Base-by-base conservation (phyloP, 2,329 filamentous ascomycete genomes). In the Sporothrix pseudoabietina region DNA sequence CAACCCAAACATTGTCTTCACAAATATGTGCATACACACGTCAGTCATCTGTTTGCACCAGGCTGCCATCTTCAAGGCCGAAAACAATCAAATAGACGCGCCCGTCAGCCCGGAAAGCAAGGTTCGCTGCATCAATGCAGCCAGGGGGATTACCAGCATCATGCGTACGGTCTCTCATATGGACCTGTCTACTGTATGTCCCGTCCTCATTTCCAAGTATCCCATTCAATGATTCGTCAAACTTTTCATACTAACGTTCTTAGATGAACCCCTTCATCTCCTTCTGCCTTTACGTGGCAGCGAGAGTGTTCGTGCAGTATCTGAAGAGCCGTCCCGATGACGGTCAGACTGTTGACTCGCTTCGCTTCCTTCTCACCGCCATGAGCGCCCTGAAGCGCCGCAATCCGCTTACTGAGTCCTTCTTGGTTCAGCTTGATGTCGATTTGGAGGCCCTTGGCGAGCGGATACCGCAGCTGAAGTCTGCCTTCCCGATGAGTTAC, bases 21-120 rank as follows among this genome's bases (percentile, higher is more conserved):
- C 92, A 73, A 98, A 98, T 78, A 97, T 99, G 94, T 94, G 93
- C 79, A 94, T 99, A 44, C 94, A 98, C 80, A 97, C 96, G 0
- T 97, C 94, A 0, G 94, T 94, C 1, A 98, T 99, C 71, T 98
- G 95, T 80, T 85, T 99, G n/a, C 96, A 99, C 79, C 96, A 99
- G 83, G 96, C 95, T 2, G 96, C 96, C 35, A 98, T 99, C 26
- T 98, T 95, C 86, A 98, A 98, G 80, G 94, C 94, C 0, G 95
- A 98, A 78, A 96, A 94, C 82, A 92, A 97, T 81, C 88, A 90
- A 71, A 84, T 98, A 75, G 90, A 93, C 0, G 84, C 87, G 0
- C 90, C 91, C 22, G 91, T 98, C 65, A 91, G 92, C 76, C 90
- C 92, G 1, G 95, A 98, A 80, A 97, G 94, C 81, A 98, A 97